These are phyloP conservation scores for Iberis pinnata DNA, from an alignment of 345 rosid genomes.

Conservation along the genomic window DNA sequence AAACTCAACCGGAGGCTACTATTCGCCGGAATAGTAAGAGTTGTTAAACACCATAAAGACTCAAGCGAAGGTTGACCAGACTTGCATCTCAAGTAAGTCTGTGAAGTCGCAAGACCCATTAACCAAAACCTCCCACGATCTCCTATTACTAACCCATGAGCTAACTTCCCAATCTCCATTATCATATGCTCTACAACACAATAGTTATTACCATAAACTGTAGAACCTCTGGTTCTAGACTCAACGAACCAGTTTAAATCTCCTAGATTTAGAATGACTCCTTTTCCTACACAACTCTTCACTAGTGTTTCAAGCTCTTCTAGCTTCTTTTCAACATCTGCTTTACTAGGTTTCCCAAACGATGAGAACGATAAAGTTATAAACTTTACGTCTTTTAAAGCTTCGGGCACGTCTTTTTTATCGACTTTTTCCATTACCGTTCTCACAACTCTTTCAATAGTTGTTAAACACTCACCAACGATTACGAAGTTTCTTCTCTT, in stretches of 20 bases:
- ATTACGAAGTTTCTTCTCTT: slow-evolving; percentile 48
- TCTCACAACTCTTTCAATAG: slow-evolving; percentile 46
- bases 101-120: slow-evolving; percentile 79
- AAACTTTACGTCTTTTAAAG: slow-evolving; percentile 51
- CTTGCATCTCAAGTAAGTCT: slow-evolving; percentile 70
- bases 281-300: slow-evolving; percentile 39
- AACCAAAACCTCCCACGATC: slow-evolving; percentile 60
- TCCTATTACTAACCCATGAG: slow-evolving; percentile 35
- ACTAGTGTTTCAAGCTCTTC: slow-evolving; percentile 47
- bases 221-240: slow-evolving; percentile 33
- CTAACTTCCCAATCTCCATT: slow-evolving; percentile 63
- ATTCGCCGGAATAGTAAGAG: slow-evolving; percentile 62
- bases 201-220: slow-evolving; percentile 24
- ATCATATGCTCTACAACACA: slow-evolving; percentile 63
- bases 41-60: slow-evolving; percentile 57
- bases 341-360: slow-evolving; percentile 43
- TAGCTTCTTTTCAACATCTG: slow-evolving; percentile 50
- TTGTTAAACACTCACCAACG: slow-evolving; percentile 63
- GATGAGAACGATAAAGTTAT: slow-evolving; percentile 42
- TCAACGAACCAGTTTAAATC: slow-evolving; percentile 70
- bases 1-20: slow-evolving; percentile 64
- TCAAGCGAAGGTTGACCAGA: slow-evolving; percentile 60
- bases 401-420: slow-evolving; percentile 51
- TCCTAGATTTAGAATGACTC: slow-evolving; percentile 60
- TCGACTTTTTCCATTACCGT: slow-evolving; percentile 56